These are phyloP conservation scores for Cynanchum wilfordii DNA, from an alignment of 257 asterid genomes.

Conservation along the genomic window DNA sequence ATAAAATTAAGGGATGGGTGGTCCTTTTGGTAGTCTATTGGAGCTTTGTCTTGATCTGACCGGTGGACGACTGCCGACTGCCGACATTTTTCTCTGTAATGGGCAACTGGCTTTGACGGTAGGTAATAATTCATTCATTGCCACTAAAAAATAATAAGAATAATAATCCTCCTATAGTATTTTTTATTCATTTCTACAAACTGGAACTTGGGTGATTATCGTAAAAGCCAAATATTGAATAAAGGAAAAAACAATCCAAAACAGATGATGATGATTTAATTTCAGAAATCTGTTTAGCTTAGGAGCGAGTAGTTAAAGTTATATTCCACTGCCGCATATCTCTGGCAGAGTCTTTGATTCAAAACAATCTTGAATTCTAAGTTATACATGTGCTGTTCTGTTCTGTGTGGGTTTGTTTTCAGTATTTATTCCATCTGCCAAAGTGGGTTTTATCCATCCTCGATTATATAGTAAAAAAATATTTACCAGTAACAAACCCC, in stretches of 20 bases:
- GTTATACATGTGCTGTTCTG: too few species aligned
- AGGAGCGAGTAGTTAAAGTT: too few species aligned
- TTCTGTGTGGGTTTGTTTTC: neutral
- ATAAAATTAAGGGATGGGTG: neutral
- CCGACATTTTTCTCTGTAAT: neutral
- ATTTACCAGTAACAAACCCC: too few species aligned
- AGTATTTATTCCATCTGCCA: neutral
- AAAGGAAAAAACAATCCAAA: too few species aligned
- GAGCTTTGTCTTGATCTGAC: neutral
- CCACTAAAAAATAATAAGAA: neutral
- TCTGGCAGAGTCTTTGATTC: too few species aligned
- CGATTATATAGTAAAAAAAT: neutral
- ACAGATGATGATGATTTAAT: too few species aligned
- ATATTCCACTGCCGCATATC: too few species aligned
- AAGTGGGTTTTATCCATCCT: neutral
- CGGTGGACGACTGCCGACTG: neutral
- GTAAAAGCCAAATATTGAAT: too few species aligned
- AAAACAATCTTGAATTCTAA: neutral
- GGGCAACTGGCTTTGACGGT: conserved; percentile 6
- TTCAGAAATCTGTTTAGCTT: too few species aligned
- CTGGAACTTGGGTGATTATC: too few species aligned
- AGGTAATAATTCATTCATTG: neutral
- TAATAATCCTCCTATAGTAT: too few species aligned
- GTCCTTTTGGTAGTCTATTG: neutral
- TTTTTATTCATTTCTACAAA: neutral